Evolutionary conservation across 106 monocot genomes (phyloP), one percentile per base, ranked within the genome.

Genomic region (Amphibolis antarctica): DNA sequence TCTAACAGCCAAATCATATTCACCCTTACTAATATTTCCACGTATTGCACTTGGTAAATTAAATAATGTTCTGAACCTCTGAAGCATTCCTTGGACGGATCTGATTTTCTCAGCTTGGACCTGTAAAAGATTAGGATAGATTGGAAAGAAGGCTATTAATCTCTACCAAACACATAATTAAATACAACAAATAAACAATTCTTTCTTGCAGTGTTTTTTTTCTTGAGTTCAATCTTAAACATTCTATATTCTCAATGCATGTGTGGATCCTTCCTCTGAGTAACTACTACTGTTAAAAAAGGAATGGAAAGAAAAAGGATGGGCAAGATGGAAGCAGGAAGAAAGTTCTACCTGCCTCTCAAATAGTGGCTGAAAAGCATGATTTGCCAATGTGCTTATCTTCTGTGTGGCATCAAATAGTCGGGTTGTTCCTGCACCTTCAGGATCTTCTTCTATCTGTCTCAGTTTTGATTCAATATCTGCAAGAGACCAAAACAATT

Each of bases 61-160:
- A 63, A 98, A 98, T 23, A 98, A 63, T 42, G 90, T 98, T 28
- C 98, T 79, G 55, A 98, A 98, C 50, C 98, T 82, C 68, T 98
- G 98, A 77, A 98, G 84, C 98, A 91, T 98, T 70, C 98, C 98
- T 85, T 98, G 98, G 28, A 98, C 98, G 46, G 98, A 98, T 79
- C 98, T 90, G 46, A 98, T 98, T 68, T 98, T 98, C 70, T 98
- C 98, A 70, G 98, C 87, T 91, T 98, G 98, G 21, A 75, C 87
- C 98, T 98, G 69, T 51, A 65, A 31, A 7, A 44, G 25, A 58
- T 24, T 21, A 54, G 31, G 12, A 68, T 22, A 59, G 43, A 64
- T 59, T 17, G 12, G 14, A 48, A 65, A 4, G n/a, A 48, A 65
- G 3, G 3, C 17, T 49, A 12, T 30, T 57, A 27, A 26, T 6